phyloP scores from a whole-genome alignment of 352 stramenopile genomes.

The Pythium periplocum region DNA sequence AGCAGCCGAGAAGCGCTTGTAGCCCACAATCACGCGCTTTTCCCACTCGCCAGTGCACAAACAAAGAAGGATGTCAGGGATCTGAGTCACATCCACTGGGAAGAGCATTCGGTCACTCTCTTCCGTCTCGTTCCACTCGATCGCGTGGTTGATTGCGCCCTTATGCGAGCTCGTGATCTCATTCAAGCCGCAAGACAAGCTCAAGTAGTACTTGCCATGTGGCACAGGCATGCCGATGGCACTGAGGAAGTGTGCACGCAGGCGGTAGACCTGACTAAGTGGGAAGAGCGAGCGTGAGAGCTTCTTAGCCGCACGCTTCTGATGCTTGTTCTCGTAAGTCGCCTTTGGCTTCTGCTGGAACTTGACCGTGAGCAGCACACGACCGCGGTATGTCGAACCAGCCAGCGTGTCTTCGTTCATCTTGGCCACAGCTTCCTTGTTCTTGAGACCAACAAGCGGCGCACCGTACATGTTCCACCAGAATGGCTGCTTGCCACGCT shows the following conservation, averaged over 20 bases:
- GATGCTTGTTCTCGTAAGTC: constrained; percentile 62
- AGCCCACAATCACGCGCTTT: constrained; percentile 61
- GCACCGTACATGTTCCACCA: constrained; percentile 76
- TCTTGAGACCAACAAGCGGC: constrained; percentile 43
- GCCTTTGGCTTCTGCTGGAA: constrained; percentile 46
- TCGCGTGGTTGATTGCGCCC: constrained; percentile 48
- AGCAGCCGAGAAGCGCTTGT: constrained; percentile 60
- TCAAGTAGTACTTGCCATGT: constrained; percentile 37
- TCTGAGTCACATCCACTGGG: constrained; percentile 40
- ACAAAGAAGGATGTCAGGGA: constrained; percentile 83
- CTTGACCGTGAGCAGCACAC: constrained; percentile 60
- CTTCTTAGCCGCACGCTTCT: constrained; percentile 56
- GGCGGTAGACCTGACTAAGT: constrained; percentile 46
- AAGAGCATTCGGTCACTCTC: constrained; percentile 70
- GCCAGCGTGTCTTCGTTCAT: constrained; percentile 60
- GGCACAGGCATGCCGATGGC: constrained; percentile 48
- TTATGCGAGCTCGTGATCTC: constrained; percentile 49
- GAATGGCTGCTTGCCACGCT: constrained; percentile 33
- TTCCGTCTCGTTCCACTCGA: constrained; percentile 79
- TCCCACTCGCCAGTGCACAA: constrained; percentile 61
- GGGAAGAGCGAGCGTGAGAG: constrained; percentile 44
- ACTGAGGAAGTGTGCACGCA: constrained; percentile 63
- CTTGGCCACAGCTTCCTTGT: constrained; percentile 26
- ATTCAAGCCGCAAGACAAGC: constrained; percentile 48
- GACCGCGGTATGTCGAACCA: constrained; percentile 75